A percentile compares a stretch with the other conserved stretches of the same genome.
Conservation (phyloP, 495 filamentous ascomycete genomes). For the Penicillium ochrochloron region DNA sequence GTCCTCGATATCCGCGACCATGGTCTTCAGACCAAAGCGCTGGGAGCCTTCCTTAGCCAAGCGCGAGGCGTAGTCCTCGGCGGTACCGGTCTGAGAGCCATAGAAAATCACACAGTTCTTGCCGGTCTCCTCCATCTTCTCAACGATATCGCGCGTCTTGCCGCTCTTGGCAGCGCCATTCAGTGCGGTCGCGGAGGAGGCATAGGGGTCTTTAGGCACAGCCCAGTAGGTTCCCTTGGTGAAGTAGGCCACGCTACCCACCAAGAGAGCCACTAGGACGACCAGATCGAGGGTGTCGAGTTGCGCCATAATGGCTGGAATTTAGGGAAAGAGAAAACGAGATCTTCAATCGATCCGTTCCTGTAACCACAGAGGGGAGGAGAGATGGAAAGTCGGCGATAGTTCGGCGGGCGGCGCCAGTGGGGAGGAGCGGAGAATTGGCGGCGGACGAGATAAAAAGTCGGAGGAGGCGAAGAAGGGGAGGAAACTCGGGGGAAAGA, state of each 20-base stretch:
- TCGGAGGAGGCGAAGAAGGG: constrained; percentile 3
- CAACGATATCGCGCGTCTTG: constrained; percentile 87
- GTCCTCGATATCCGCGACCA: constrained; percentile 97
- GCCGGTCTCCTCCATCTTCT: constrained; percentile 92
- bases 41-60: constrained; percentile 97
- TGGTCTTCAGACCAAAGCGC: constrained; percentile 94
- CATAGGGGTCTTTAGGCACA: constrained; percentile 80
- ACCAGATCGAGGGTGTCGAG: constrained; percentile 93
- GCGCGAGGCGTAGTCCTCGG: constrained; percentile 98
- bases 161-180: constrained; percentile 78
- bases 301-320: constrained; percentile 73
- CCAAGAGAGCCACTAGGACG: constrained; percentile 81
- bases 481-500: not conserved
- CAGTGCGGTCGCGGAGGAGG: constrained; percentile 64
- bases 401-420: constrained; percentile 5
- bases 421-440: constrained; percentile 13
- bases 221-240: constrained; percentile 96
- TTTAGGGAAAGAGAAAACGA: not conserved
- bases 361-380: not conserved
- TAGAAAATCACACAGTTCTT: constrained; percentile 99
- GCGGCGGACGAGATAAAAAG: constrained; percentile 14
- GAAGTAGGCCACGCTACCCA: constrained; percentile 93
- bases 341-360: not conserved
- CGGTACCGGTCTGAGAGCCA: constrained; percentile 96
- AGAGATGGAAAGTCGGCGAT: constrained; percentile 18